Base-by-base conservation (phyloP, 495 filamentous ascomycete genomes). In the Tuber umbilicatum region DNA sequence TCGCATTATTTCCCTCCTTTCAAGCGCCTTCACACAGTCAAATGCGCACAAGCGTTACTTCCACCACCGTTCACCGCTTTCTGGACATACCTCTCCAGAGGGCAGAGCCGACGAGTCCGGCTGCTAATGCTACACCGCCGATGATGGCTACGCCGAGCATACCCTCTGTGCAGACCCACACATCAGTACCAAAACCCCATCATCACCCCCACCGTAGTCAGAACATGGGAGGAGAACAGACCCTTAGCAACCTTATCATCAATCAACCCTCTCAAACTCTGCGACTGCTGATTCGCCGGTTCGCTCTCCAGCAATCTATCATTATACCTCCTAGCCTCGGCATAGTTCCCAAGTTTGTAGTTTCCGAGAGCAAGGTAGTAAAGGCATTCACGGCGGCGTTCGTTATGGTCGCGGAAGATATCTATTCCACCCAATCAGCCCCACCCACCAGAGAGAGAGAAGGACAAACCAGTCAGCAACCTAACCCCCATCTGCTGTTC, bases 331-430 rank as follows among this genome's bases (percentile, higher is more conserved):
- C 94, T 87, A 67, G 95, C 94, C 83, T 99, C 94, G 40, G 90
- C 93, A 82, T 97, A 99, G 86, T 97, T 98, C 55, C 95, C 96
- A 14, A 99, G 89, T 85, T 97, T 97, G 89, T 93, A 99, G 85
- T 99, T 96, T 71, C 95, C 95, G 37, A 99, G 87, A 19, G 93
- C 95, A 19, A 99, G 88, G 84, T 99, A 99, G 86, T 97, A 99
- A 41, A 98, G 91, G 83, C 95, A 99, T 87, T 99, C 95, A 73
- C 95, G 90, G 74, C 96, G 91, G 74, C 95, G 91, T 80, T 98
- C 95, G 68, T 91, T 92, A 27, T 93, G 91, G 64, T 88, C 91
- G 74, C 94, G 92, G 87, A 97, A 98, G 85, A 99, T 98, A 76
- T 99, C 96, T 80, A 23, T 73, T 72, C 38, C 21, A 40, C 39